These are phyloP conservation scores for Yamadazyma akitaensis DNA, from an alignment of 805 yeast species.

Conservation along the genomic window DNA sequence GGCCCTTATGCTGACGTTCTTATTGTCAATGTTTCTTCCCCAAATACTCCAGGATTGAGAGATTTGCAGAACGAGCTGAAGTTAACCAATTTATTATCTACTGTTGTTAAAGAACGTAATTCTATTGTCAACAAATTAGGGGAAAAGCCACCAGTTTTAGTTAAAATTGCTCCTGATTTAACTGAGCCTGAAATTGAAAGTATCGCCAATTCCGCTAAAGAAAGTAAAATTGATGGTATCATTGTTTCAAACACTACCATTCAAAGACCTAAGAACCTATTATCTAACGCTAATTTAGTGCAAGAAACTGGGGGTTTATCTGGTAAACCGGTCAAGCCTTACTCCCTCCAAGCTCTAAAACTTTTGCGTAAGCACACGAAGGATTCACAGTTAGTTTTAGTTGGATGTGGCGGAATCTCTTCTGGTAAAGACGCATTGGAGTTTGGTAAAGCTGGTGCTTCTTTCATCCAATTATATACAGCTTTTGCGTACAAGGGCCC, in stretches of 20 bases:
- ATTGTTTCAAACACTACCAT: conserved; percentile 91
- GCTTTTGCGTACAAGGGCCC: conserved; percentile 93
- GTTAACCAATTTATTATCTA: conserved; percentile 60
- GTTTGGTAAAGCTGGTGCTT: conserved; percentile 90
- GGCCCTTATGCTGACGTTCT: conserved; percentile 86
- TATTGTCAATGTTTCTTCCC: conserved; percentile 89
- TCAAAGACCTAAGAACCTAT: conserved; percentile 66
- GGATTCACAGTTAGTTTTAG: conserved; percentile 65
- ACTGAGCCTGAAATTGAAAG: conserved; percentile 75
- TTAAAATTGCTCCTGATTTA: conserved; percentile 92
- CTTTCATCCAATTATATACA: conserved; percentile 83
- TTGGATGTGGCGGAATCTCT: conserved; percentile 96
- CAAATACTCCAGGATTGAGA: conserved; percentile 94
- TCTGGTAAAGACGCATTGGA: conserved; percentile 85
- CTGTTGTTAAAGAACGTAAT: conserved; percentile 64
- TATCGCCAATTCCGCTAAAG: conserved; percentile 76
- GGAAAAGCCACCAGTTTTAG: conserved; percentile 72
- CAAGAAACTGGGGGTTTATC: conserved; percentile 83
- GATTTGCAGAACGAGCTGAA: conserved; percentile 77
- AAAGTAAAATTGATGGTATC: conserved; percentile 82
- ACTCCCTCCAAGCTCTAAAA: conserved; percentile 67
- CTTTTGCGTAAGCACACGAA: conserved; percentile 74
- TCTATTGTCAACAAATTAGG: conserved; percentile 40
- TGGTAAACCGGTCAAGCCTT: conserved; percentile 86
- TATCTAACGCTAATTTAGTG: conserved; percentile 45